Percentiles rank a stretch among this genome's conserved stretches.
Evolutionary conservation across 305 asterid species (phyloP).

Genomic region (Lippia alba): DNA sequence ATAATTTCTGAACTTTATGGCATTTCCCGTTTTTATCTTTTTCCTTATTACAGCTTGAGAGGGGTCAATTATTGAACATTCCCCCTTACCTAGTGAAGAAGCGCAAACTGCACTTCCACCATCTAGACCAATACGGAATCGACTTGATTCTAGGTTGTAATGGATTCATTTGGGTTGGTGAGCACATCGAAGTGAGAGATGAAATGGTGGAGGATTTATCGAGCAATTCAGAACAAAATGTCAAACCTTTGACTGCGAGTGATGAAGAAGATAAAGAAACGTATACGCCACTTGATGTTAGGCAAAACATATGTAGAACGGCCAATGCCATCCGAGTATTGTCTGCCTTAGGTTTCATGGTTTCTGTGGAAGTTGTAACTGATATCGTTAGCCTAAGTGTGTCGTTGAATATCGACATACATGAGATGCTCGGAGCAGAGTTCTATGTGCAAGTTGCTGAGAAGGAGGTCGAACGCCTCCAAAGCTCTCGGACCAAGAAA

Average conservation of each 20-base stretch:
- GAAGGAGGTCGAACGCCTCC: conserved; percentile 70
- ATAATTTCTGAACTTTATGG: not conserved
- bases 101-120: conserved; percentile 89
- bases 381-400: conserved; percentile 62
- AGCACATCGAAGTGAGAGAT: conserved; percentile 77
- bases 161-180: conserved; percentile 94
- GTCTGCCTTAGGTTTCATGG: conserved; percentile 75
- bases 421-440: conserved; percentile 94
- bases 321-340: conserved; percentile 83
- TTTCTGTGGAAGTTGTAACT: conserved; percentile 58
- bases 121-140: conserved; percentile 78
- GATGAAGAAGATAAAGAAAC: conserved; percentile 52
- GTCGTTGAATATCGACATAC: conserved; percentile 59
- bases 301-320: conserved; percentile 77
- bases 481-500: conserved; percentile 51
- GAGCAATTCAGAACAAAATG: conserved; percentile 50
- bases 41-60: conserved; percentile 65
- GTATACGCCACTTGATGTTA: conserved; percentile 60
- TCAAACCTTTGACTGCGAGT: conserved; percentile 30
- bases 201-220: conserved; percentile 58
- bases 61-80: conserved; percentile 75
- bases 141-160: conserved; percentile 92
- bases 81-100: conserved; percentile 89
- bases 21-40: not conserved
- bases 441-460: conserved; percentile 85